Base-by-base conservation (phyloP, 495 filamentous ascomycete genomes). In the Neurospora cerealis region DNA sequence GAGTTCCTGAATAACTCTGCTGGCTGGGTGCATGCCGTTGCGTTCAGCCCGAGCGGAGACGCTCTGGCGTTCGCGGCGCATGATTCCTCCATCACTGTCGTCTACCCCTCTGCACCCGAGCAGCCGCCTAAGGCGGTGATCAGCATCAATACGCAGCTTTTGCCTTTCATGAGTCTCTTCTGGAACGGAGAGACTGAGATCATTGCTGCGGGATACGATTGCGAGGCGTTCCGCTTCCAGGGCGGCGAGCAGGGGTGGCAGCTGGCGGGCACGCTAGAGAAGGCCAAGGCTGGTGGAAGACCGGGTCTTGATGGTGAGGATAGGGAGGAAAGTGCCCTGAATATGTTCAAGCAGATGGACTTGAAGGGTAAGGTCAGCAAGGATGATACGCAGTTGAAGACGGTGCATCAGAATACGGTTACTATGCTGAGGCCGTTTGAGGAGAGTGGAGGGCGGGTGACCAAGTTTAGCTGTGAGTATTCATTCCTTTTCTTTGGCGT, bases 271-370 rank as follows among this genome's bases (percentile, higher is more conserved):
- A 93, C 93, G 5, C 81, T 98, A 69, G 96, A 98, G 81, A 66
- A 66, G 54, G 89, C 89, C 85, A 85, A 92, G 90, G 78, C 94
- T 88, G 54, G 54, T 89, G 54, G 28, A 66, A 36, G 54, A 34
- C 81, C 85, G 24, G 83, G 84, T 69, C 73, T 81, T 66, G 54
- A 15, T 66, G 82, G 84, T 69, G 78, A 41, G n/a, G 81, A 83
- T 44, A 80, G 86, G 62, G 87, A 89, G 79, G 87, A 90, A 74
- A 93, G 91, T 76, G 96, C 96, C n/a, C 85, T 98, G 79, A 97
- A 98, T 80, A 98, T 98, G 96, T 99, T 99, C 87, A 89, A 89
- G 80, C 94, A 97, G 83, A 97, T 99, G 96, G 96, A 99, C 81
- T 85, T 98, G 74, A 97, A 94, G 86, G 96, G 96, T 44, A 96